A percentile compares a stretch with the other conserved stretches of the same genome.
phyloP scores from a whole-genome alignment of 2,329 filamentous ascomycete species.

The Diaporthe citrichinensis region DNA sequence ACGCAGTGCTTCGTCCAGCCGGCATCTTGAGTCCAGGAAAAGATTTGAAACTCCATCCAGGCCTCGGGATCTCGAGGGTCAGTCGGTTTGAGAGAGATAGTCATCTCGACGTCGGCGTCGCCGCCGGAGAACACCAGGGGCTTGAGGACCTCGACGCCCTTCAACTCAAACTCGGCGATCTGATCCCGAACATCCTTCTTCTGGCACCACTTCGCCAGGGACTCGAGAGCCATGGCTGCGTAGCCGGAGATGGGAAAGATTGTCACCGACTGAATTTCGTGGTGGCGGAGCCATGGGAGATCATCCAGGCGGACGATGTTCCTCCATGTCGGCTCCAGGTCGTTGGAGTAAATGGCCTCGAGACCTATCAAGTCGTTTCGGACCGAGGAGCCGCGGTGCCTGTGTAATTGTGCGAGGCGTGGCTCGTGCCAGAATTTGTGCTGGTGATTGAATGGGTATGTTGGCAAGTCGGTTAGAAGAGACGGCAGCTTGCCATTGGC shows the following conservation, averaged over 20 bases:
- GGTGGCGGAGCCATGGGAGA: constrained; percentile 71
- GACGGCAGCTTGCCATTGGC: constrained; percentile 47
- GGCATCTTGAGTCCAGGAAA: constrained; percentile 64
- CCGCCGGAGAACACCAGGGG: constrained; percentile 59
- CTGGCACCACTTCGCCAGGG: constrained; percentile 54
- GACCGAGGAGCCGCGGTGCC: constrained; percentile 52
- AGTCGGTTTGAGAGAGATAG: constrained; percentile 59
- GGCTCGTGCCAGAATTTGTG: constrained; percentile 57
- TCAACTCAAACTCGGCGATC: constrained; percentile 61
- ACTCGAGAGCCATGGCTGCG: constrained; percentile 66
- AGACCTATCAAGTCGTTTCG: constrained; percentile 64
- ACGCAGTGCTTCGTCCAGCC: constrained; percentile 73
- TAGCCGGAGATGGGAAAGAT: constrained; percentile 70
- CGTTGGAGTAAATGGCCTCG: constrained; percentile 59
- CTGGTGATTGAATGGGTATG: constrained; percentile 63
- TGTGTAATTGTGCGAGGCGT: constrained; percentile 51
- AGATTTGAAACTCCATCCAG: constrained; percentile 71
- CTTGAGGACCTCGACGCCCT: constrained; percentile 61
- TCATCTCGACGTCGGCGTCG: constrained; percentile 56
- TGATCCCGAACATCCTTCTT: constrained; percentile 39
- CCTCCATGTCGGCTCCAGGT: constrained; percentile 63
- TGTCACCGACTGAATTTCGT: constrained; percentile 68
- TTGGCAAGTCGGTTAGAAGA: constrained; percentile 56
- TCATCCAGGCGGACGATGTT: constrained; percentile 63
- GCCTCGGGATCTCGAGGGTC: constrained; percentile 59